Evolutionary conservation across 2,329 filamentous ascomycete species (phyloP).

Genomic region (Pyrenophora graminea): DNA sequence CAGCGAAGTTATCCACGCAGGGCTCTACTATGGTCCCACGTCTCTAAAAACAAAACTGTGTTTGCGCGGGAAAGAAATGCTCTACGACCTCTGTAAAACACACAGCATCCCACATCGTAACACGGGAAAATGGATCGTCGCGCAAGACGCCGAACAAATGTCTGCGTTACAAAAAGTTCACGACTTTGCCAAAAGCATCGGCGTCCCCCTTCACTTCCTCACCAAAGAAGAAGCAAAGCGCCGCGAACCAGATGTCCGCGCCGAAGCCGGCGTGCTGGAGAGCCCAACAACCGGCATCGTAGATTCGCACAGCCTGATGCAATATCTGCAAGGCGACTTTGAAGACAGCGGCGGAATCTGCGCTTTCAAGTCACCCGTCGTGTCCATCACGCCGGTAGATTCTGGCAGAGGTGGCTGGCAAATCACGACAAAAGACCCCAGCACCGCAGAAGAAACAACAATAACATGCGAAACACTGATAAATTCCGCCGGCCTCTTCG

Average conservation of each 20-base stretch:
- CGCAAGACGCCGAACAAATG: conserved; percentile 74
- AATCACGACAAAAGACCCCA: conserved; percentile 54
- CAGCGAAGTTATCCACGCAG: conserved; percentile 95
- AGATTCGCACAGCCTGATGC: conserved; percentile 85
- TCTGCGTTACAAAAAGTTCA: conserved; percentile 63
- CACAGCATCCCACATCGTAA: conserved; percentile 71
- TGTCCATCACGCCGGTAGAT: conserved; percentile 59
- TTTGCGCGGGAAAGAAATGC: conserved; percentile 71
- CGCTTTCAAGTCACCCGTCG: conserved; percentile 71
- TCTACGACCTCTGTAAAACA: conserved; percentile 76
- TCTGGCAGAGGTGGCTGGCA: conserved; percentile 69
- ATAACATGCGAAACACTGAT: conserved; percentile 78
- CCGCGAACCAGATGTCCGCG: conserved; percentile 76
- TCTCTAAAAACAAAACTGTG: conserved; percentile 86
- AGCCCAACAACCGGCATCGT: conserved; percentile 87
- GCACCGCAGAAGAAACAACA: conserved; percentile 47
- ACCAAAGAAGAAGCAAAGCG: conserved; percentile 62
- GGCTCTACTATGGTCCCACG: conserved; percentile 80
- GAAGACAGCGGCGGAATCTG: conserved; percentile 76
- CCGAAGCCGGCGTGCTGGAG: conserved; percentile 75
- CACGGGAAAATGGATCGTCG: conserved; percentile 93
- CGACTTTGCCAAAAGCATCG: conserved; percentile 57
- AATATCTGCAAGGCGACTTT: conserved; percentile 74
- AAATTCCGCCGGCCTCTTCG: conserved; percentile 83
- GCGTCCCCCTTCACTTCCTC: conserved; percentile 75